Evolutionary conservation across 2,329 filamentous ascomycete species (phyloP).

Genomic region (Fusarium domesticum): DNA sequence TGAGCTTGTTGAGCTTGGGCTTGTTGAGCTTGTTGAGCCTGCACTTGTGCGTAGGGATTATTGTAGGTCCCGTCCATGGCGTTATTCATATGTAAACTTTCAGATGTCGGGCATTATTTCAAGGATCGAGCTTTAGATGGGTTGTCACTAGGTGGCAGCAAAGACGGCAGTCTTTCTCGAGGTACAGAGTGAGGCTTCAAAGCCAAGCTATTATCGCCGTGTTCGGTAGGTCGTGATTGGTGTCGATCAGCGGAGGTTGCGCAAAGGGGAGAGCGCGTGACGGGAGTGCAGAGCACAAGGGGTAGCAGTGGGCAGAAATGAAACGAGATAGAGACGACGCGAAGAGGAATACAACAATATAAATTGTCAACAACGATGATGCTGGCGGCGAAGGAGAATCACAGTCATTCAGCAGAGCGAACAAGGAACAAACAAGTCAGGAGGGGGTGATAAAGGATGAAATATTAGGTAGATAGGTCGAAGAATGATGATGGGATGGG

Average conservation of each 20-base stretch:
- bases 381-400: not conserved
- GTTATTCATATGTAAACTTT: slow-evolving; percentile 12
- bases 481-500: slow-evolving; percentile 16
- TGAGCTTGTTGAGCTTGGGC: too few relatives aligned
- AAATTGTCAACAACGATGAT: slow-evolving; percentile 5
- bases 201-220: not conserved
- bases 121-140: slow-evolving; percentile 1
- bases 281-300: slow-evolving; percentile 16
- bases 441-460: slow-evolving; percentile 13
- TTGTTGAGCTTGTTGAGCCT: too few relatives aligned
- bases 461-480: slow-evolving; percentile 6
- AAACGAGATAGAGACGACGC: slow-evolving; percentile 3
- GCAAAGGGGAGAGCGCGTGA: slow-evolving; percentile 10
- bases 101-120: slow-evolving; percentile 27
- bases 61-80: slow-evolving; percentile 33
- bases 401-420: not conserved
- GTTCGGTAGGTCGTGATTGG: slow-evolving; percentile 8
- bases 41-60: slow-evolving; percentile 29
- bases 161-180: not conserved
- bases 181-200: not conserved
- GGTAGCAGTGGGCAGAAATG: slow-evolving; percentile 2
- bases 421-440: not conserved
- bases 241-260: slow-evolving; percentile 10
- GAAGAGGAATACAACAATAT: slow-evolving; percentile 6
- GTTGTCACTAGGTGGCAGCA: too few relatives aligned